Evolutionary conservation across 192 early-diverging fungal species (phyloP), one percentile per base, ranked within the genome.

Genomic region (Entomortierella chlamydospora): DNA sequence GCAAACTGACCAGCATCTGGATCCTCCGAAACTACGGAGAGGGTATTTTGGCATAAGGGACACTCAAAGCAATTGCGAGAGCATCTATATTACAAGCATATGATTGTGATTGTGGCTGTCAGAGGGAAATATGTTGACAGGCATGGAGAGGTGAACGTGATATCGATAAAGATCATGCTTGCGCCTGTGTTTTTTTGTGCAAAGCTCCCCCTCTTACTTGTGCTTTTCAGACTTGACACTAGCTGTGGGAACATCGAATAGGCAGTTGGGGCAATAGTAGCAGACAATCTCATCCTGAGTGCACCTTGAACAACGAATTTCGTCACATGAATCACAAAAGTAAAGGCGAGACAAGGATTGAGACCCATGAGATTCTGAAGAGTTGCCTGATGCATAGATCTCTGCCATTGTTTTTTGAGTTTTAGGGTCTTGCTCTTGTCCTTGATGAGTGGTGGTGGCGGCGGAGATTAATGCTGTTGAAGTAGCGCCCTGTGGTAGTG

Each of bases 191-290:
- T n/a, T n/a, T n/a, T n/a, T n/a, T n/a, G n/a, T n/a, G n/a, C n/a
- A n/a, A n/a, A 23, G 34, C 6, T 6, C 13, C 5, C 13, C 8
- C 1, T 11, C 64, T 28, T 81, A 84, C 91, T 94, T 87, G 86
- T 96, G 96, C 73, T 93, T 91, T 83, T 99, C 97, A n/a, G 92
- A 90, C 70, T 95, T 95, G n/a, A 97, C 95, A 72, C 93, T 93
- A 4, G 97, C 94, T n/a, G 94, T 93, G 3, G 96, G 95, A 29
- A 95, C 96, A 70, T 99, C 96, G 84, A 99, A 99, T 59, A 97
- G 88, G 69, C 98, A 99, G 70, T 95, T 96, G 15, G 98, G 95
- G 68, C 98, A 99, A 81, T 93, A 98, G 79, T 96, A 97, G 52
- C 91, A 93, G 5, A 92, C 90, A 2, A 95, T 91, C 71, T 97